These are phyloP conservation scores for Pleurotus giganteus DNA, from an alignment of 768 basidiomycete species.

Conservation along the genomic window DNA sequence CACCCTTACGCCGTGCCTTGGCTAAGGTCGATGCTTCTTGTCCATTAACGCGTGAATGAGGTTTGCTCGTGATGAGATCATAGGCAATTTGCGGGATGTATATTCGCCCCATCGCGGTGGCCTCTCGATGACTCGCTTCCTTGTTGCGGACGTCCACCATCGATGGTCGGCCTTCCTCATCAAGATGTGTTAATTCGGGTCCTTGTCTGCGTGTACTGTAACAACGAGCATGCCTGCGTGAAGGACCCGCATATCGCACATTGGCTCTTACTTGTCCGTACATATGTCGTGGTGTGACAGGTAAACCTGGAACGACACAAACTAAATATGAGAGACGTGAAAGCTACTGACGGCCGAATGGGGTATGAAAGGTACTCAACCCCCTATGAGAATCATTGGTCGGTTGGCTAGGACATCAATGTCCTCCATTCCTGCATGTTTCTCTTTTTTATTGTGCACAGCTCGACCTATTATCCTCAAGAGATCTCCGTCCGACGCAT, in stretches of 20 bases:
- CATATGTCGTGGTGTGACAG: background rate
- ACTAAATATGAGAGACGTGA: background rate
- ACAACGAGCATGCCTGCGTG: slow-evolving; percentile 14
- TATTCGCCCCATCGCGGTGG: slow-evolving; percentile 77
- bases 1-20: slow-evolving; percentile 65
- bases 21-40: slow-evolving; percentile 10
- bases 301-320: background rate
- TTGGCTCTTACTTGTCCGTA: background rate
- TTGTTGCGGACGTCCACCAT: slow-evolving; percentile 87
- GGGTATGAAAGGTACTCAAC: slow-evolving; percentile 57
- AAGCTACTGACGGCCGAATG: background rate
- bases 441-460: slow-evolving; percentile 70
- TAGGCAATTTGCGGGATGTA: slow-evolving; percentile 65
- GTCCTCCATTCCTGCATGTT: slow-evolving; percentile 81
- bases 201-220: slow-evolving; percentile 21
- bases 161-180: slow-evolving; percentile 61
- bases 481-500: slow-evolving; percentile 63
- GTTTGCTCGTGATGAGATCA: slow-evolving; percentile 51
- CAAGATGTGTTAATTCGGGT: slow-evolving; percentile 65
- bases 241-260: slow-evolving; percentile 16
- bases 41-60: slow-evolving; percentile 24
- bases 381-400: slow-evolving; percentile 93
- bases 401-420: slow-evolving; percentile 76
- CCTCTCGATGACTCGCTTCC: slow-evolving; percentile 54
- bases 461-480: slow-evolving; percentile 61